Conservation (phyloP, 2,329 filamentous ascomycete genomes). For the Pyricularia pennisetigena region DNA sequence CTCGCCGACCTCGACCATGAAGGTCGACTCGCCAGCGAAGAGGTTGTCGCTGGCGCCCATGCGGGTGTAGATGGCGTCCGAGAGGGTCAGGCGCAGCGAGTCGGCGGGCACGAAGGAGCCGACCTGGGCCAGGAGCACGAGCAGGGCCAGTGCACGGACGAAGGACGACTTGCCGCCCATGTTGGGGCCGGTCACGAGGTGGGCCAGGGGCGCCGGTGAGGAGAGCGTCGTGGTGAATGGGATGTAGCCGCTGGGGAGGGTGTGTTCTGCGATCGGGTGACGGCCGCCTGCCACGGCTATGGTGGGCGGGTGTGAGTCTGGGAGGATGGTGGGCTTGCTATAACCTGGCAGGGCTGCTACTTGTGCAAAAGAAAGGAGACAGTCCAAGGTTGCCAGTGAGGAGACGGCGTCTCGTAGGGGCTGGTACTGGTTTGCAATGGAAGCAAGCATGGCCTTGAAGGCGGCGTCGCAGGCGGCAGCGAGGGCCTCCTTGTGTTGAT, state of each 20-base stretch:
- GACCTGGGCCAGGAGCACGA: conserved; percentile 88
- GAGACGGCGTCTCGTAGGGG: conserved; percentile 81
- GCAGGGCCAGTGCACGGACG: conserved; percentile 83
- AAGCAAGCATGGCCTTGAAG: conserved; percentile 60
- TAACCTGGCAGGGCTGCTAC: conserved; percentile 85
- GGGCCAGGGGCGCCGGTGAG: conserved; percentile 55
- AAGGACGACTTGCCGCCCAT: conserved; percentile 99
- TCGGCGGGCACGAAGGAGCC: conserved; percentile 87
- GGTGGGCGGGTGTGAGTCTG: conserved; percentile 52
- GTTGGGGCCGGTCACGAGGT: conserved; percentile 92
- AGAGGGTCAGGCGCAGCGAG: conserved; percentile 63
- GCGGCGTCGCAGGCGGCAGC: conserved; percentile 84
- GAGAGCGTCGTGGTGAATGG: conserved; percentile 74
- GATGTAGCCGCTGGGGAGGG: conserved; percentile 78
- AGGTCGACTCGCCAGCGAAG: conserved; percentile 87
- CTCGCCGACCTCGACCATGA: conserved; percentile 96
- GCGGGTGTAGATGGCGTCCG: conserved; percentile 88
- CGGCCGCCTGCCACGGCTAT: conserved; percentile 68
- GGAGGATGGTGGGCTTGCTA: conserved; percentile 59
- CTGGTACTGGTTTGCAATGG: conserved; percentile 79
- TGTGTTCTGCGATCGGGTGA: conserved; percentile 92
- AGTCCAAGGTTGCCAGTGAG: conserved; percentile 79
- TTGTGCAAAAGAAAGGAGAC: conserved; percentile 74
- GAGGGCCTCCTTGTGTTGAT: conserved; percentile 89
- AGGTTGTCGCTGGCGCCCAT: conserved; percentile 97